phyloP scores from a whole-genome alignment of 495 filamentous ascomycete genomes.

The Aspergillus cavernicola region DNA sequence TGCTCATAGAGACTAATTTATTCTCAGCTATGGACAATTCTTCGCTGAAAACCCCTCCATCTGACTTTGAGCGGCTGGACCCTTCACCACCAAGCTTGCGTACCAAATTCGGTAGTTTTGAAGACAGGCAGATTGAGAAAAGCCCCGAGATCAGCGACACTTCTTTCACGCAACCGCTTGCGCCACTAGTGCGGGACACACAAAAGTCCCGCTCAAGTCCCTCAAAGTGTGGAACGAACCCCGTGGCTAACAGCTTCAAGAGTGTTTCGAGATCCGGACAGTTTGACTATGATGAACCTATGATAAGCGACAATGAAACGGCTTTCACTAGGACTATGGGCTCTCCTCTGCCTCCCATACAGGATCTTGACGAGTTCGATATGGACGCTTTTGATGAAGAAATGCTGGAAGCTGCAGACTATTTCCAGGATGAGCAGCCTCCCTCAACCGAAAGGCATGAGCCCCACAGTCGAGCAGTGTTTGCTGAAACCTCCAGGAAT shows the following conservation, averaged over 20 bases:
- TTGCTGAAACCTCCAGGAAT: slow-evolving; percentile 57
- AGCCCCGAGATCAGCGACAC: not conserved
- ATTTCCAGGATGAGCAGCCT: slow-evolving; percentile 48
- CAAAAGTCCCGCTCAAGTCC: slow-evolving; percentile 3
- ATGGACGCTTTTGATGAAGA: slow-evolving; percentile 66
- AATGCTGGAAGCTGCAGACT: slow-evolving; percentile 58
- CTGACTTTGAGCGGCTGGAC: not conserved
- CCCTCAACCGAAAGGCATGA: slow-evolving; percentile 21
- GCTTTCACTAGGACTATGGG: slow-evolving; percentile 48
- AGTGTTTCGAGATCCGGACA: not conserved
- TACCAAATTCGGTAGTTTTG: not conserved
- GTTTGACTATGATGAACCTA: slow-evolving; percentile 20
- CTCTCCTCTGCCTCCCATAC: slow-evolving; percentile 26
- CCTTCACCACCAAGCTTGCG: not conserved
- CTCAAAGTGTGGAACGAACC: slow-evolving; percentile 4
- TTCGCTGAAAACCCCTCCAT: slow-evolving; percentile 1
- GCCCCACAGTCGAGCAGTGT: slow-evolving; percentile 37
- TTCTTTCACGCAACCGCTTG: not conserved
- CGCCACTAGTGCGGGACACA: not conserved
- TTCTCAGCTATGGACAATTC: slow-evolving; percentile 7
- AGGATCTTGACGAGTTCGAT: slow-evolving; percentile 57
- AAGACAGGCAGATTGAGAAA: not conserved
- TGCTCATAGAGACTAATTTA: slow-evolving; percentile 26
- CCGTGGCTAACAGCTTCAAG: slow-evolving; percentile 5
- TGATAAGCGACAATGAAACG: slow-evolving; percentile 26